Evolutionary conservation across 768 basidiomycete species (phyloP).

Genomic region (Daedaleopsis nitida): DNA sequence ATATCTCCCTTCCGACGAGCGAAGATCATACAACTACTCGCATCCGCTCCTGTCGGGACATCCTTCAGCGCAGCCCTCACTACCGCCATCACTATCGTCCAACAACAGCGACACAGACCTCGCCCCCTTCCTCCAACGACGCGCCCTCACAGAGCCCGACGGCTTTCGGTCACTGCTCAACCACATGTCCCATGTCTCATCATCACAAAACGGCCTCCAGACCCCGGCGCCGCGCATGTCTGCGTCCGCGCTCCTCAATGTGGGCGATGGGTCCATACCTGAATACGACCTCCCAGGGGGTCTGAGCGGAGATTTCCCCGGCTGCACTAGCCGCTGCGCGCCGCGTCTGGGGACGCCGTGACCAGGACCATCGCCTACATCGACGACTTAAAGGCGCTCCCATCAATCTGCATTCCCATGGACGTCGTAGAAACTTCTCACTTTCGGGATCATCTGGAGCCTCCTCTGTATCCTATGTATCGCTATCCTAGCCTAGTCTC

Average conservation of each 20-base stretch:
- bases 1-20: constrained; percentile 13
- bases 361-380: neutral
- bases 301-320: constrained; percentile 22
- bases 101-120: constrained; percentile 30
- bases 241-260: constrained; percentile 8
- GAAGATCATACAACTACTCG: constrained; percentile 35
- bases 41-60: constrained; percentile 35
- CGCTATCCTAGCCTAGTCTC: constrained; percentile 9
- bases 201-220: constrained; percentile 35
- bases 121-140: constrained; percentile 51
- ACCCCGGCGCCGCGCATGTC: constrained; percentile 14
- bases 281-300: constrained; percentile 17
- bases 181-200: constrained; percentile 51
- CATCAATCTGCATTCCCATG: neutral
- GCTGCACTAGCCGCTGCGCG: constrained; percentile 18
- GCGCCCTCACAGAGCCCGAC: constrained; percentile 59
- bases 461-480: constrained; percentile 18
- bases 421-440: constrained; percentile 10
- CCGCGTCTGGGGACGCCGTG: neutral
- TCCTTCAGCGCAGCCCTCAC: constrained; percentile 9
- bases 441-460: constrained; percentile 14
- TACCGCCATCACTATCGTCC: constrained; percentile 11
- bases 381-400: neutral
- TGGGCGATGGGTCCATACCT: constrained; percentile 6
- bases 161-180: constrained; percentile 49